Base-by-base conservation (phyloP, 305 asterid species). In the Nicotiana rustica region DNA sequence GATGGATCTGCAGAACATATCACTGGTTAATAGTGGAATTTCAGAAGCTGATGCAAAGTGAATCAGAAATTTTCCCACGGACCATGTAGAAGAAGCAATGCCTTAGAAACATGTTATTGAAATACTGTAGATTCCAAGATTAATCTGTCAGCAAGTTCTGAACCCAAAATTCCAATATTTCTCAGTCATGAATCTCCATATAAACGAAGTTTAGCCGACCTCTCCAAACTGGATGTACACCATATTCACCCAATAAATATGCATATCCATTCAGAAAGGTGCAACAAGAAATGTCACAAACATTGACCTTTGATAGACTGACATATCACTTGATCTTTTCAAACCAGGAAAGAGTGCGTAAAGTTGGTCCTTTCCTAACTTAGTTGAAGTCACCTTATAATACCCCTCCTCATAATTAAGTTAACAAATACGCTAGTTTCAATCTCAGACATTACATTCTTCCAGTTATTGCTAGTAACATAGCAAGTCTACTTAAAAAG, bases 1-100 rank as follows among this genome's bases (percentile, higher is more conserved):
- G 87, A 86, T 79, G 90, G 90, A 90, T 91, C 97, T 91, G 84
- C 85, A 85, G 57, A 85, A 80, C 71, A 82, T 64, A 69, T 19
- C 55, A 68, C 77, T 3, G 64, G 75, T 84, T 77, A 52, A 47
- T 52, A 77, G 33, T 52, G 29, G 57, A 35, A 64, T 49, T 67
- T 25, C 52, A 56, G 15, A 76, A 76, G 12, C 55, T 67, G 76
- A 67, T 67, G 41, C 67, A 29, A 77, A 56, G 31, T 3, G n/a
- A 4, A 77, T 56, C 33, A 38, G 56, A 77, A 29, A 25, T 55
- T 19, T 35, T 55, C 38, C 47, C 79, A 3, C 7, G 18, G 29
- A 7, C 36, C 76, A 17, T 67, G 15, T 67, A 35, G 29, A 35
- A 15, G 19, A 57, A 57, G 75, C 7, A 35, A n/a, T n/a, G 38